Evolutionary conservation across 2,329 filamentous ascomycete genomes (phyloP).

Genomic region (Beauveria caledonica): DNA sequence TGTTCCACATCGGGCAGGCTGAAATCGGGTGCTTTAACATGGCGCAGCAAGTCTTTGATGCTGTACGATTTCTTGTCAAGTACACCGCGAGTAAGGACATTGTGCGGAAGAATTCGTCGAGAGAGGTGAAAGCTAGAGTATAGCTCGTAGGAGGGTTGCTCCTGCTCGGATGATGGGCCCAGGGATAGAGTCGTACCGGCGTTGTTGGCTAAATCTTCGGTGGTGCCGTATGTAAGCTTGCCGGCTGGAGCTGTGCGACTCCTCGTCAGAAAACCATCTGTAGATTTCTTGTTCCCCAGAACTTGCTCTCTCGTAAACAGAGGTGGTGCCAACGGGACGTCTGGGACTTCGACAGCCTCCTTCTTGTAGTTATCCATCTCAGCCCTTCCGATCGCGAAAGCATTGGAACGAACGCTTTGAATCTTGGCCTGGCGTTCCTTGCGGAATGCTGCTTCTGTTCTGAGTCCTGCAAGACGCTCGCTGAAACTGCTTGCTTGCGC

Average conservation of each 20-base stretch:
- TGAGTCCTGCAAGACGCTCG: constrained; percentile 70
- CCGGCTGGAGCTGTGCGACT: constrained; percentile 32
- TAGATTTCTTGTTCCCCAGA: constrained; percentile 25
- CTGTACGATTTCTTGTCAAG: constrained; percentile 67
- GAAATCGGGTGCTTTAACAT: constrained; percentile 76
- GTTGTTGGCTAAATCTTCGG: constrained; percentile 12
- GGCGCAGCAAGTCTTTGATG: constrained; percentile 72
- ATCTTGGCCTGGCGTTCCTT: constrained; percentile 45
- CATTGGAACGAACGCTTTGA: constrained; percentile 42
- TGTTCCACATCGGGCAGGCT: constrained; percentile 73
- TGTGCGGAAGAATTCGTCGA: constrained; percentile 74
- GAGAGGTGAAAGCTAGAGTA: constrained; percentile 81
- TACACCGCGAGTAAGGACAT: constrained; percentile 68
- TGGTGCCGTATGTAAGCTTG: constrained; percentile 10
- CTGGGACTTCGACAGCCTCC: constrained; percentile 46
- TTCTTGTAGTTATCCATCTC: constrained; percentile 54
- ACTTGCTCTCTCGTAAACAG: constrained; percentile 59
- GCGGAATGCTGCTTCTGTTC: constrained; percentile 44
- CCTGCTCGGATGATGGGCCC: constrained; percentile 19
- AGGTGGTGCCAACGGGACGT: constrained; percentile 37
- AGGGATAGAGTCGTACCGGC: constrained; percentile 7
- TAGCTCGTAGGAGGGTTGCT: constrained; percentile 60
- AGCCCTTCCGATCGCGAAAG: constrained; percentile 48
- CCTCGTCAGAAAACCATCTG: constrained; percentile 27
- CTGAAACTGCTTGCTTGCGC: constrained; percentile 59